Evolutionary conservation across 805 yeast species (phyloP), one percentile per base, ranked within the genome.

Genomic region (Candida cerambycidarum): DNA sequence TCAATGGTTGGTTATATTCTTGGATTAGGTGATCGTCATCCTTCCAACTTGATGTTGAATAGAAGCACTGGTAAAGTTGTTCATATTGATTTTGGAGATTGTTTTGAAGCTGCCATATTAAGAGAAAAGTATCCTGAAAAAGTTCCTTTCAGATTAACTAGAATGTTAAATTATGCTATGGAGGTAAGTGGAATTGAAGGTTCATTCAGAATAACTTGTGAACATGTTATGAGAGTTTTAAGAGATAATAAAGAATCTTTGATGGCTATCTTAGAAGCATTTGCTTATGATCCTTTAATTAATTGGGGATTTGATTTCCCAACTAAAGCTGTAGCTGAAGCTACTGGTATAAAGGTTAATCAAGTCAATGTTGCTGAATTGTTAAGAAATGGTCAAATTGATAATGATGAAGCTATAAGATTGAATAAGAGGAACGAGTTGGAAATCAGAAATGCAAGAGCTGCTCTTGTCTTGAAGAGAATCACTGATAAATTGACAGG

Each of bases 151-250:
- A 77, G 99, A 62, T 75, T 93, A 45, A 93, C 99, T 0, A 75
- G 99, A 63, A 93, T 93, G 99, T 73, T 95, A 51, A 89, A 95
- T 16, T 89, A 89, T 62, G 99, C 98, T 0, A 92, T 93, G 97
- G 99, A 95, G 62, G 98, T 93, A 2, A 86, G 96, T 65, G 99
- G 99, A 6, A 89, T 93, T 48, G 98, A 93, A 64, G 99, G 99
- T 3, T 87, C 96, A 27, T 93, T 88, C 76, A 77, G 98, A 55
- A 90, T 93, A 30, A 90, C 98, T 0, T 87, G 97, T 63, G 98
- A 93, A 58, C 90, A 92, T 63, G 99, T 93, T 3, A 92, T 95
- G 97, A 76, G 95, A 48, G 95, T 95, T 1, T 69, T 93, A 41
- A 75, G 99, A 51, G 95, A 85, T 50, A 93, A 93, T 63, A 88